Percentiles rank a stretch among this genome's conserved stretches.
phyloP scores from a whole-genome alignment of 2,329 filamentous ascomycete genomes.

The Arthrobotrys sinensis region DNA sequence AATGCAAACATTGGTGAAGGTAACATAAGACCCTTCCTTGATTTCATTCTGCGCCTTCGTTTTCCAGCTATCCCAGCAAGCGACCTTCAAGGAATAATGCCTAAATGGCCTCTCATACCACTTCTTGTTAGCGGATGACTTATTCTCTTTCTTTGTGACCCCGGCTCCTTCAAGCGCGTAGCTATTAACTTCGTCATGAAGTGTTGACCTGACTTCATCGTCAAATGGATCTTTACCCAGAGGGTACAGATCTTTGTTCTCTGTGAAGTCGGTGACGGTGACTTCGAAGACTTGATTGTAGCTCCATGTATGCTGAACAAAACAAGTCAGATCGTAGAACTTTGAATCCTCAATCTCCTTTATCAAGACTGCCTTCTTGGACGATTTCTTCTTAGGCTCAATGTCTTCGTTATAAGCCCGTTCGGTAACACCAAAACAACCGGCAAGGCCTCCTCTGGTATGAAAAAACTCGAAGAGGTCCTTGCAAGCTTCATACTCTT shows the following conservation, averaged over 20 bases:
- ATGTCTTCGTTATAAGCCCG: conserved; percentile 20
- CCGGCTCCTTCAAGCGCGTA: conserved; percentile 36
- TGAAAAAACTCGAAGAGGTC: conserved; percentile 49
- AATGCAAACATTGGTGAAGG: conserved; percentile 41
- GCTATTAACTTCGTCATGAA: conserved; percentile 29
- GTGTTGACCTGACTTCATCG: neutral
- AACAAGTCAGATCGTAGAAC: conserved; percentile 53
- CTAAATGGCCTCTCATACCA: conserved; percentile 55
- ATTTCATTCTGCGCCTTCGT: conserved; percentile 27
- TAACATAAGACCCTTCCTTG: conserved; percentile 28
- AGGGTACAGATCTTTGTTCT: conserved; percentile 27
- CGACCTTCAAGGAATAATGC: conserved; percentile 21
- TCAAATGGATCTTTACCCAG: conserved; percentile 21
- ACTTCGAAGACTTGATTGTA: neutral
- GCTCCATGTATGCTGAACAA: conserved; percentile 37
- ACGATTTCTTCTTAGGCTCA: neutral
- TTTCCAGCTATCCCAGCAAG: conserved; percentile 35
- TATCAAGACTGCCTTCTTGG: conserved; percentile 33
- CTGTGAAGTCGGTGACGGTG: conserved; percentile 49
- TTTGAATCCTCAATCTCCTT: conserved; percentile 43
- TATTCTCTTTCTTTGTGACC: neutral
- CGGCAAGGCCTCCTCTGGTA: conserved; percentile 35
- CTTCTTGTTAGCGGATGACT: conserved; percentile 3
- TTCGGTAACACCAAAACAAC: conserved; percentile 33
- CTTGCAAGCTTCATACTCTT: conserved; percentile 47